These are phyloP conservation scores for Salix brachista DNA, from an alignment of 345 rosid genomes.

Conservation along the genomic window DNA sequence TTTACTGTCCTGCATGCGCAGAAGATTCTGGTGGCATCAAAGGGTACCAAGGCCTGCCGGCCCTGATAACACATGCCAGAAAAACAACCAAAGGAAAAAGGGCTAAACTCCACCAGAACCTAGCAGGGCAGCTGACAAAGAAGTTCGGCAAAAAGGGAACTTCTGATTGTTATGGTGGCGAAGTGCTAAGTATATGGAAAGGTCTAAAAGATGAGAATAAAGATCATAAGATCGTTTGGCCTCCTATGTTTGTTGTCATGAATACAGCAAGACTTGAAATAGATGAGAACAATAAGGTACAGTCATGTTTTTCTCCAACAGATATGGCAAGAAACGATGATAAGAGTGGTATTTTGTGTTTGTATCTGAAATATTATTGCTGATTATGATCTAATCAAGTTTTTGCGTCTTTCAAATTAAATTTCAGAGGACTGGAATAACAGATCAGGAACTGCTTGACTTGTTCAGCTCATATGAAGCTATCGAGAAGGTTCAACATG, in stretches of 20 bases:
- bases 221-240: slow-evolving; percentile 80
- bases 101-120: slow-evolving; percentile 66
- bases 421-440: slow-evolving; percentile 77
- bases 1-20: slow-evolving; percentile 89
- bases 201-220: slow-evolving; percentile 56
- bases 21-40: slow-evolving; percentile 71
- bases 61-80: slow-evolving; percentile 64
- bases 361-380: background rate
- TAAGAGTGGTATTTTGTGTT: background rate
- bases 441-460: slow-evolving; percentile 68
- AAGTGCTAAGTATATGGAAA: slow-evolving; percentile 62
- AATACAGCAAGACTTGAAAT: slow-evolving; percentile 49
- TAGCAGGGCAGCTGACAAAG: slow-evolving; percentile 55
- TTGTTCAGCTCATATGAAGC: slow-evolving; percentile 55
- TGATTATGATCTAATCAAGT: background rate
- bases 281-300: slow-evolving; percentile 74
- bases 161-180: slow-evolving; percentile 48
- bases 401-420: background rate
- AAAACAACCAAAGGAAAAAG: slow-evolving; percentile 62
- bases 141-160: slow-evolving; percentile 51
- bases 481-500: slow-evolving; percentile 55
- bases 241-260: slow-evolving; percentile 80
- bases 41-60: slow-evolving; percentile 69
- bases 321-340: background rate
- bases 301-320: background rate